Evolutionary conservation across 2,329 filamentous ascomycete genomes (phyloP), one percentile per base, ranked within the genome.

Genomic region (Phaeomoniella chlamydospora): DNA sequence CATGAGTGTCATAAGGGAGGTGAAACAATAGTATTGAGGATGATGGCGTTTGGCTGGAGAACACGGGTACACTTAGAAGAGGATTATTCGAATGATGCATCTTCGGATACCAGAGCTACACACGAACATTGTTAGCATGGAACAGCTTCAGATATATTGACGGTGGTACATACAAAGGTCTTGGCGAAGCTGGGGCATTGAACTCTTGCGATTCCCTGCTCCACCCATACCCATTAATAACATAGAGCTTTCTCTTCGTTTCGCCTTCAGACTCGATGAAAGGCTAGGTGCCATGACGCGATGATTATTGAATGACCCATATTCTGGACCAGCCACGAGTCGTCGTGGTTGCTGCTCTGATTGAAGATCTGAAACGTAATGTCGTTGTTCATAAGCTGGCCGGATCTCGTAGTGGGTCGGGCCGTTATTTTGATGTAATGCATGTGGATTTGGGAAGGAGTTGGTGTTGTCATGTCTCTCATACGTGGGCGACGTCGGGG

Each of bases 391-490:
- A 50, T 70, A 67, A 33, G 58, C 59, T 12, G 64, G 63, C 35
- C 67, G 64, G 37, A 70, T 50, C 1, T 65, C 62, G 42, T 71
- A 70, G 2, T 67, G 67, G 4, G 64, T 65, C 18, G 70, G 64
- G 37, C 65, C 45, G 15, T 44, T 30, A 29, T 44, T 36, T 44
- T 37, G 35, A 44, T 41, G 41, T 34, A 53, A 38, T 39, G 46
- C 42, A 22, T 49, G 51, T n/a, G 4, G 36, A 39, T 36, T 48
- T 45, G 43, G 18, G 47, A 39, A 48, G 11, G 45, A 42, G 15
- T 37, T 32, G 22, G 42, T 36, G 29, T 26, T 26, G n/a, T 26
- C 22, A 35, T 18, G 35, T 26, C 14, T 40, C 29, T 10, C 16
- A 15, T 5, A 43, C 40, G 14, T 41, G 31, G 12, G 41, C 33